Evolutionary conservation across 768 basidiomycete species (phyloP).

Genomic region (Symmetrospora coprosmae): DNA sequence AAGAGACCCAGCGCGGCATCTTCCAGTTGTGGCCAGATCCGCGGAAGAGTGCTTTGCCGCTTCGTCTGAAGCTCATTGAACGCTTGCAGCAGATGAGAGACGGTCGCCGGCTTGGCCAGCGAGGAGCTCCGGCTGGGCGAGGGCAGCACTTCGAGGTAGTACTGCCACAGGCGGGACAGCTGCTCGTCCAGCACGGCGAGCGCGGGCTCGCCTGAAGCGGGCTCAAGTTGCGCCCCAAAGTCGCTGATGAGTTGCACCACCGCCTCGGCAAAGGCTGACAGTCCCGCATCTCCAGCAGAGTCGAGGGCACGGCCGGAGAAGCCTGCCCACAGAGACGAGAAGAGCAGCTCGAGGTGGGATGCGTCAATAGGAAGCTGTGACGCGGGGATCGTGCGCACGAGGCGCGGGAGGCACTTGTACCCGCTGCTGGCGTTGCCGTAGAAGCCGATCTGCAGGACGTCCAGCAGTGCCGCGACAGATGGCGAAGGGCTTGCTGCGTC

Average conservation of each 20-base stretch:
- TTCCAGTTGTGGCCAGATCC: neutral
- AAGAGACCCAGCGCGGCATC: too few relatives aligned
- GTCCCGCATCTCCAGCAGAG: neutral
- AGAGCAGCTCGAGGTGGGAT: neutral
- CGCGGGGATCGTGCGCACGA: neutral
- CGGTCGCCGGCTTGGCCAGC: neutral
- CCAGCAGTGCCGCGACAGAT: neutral
- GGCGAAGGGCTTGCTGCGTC: too few relatives aligned
- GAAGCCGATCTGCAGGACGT: conserved; percentile 1
- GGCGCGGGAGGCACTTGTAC: neutral
- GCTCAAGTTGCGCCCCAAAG: neutral
- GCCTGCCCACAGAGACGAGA: neutral
- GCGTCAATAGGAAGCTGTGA: neutral
- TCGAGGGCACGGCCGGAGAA: conserved; percentile 1
- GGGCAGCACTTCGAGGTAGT: neutral
- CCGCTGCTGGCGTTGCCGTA: neutral
- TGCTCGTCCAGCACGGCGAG: neutral
- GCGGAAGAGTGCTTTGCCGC: neutral
- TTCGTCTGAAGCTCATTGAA: neutral
- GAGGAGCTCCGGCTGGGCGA: neutral
- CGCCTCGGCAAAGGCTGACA: too few relatives aligned
- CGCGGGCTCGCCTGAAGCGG: neutral
- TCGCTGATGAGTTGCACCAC: neutral
- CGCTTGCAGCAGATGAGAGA: neutral
- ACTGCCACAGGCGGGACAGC: neutral